Conservation (phyloP, 2,329 filamentous ascomycete genomes). For the Arthrobotrys iridis region DNA sequence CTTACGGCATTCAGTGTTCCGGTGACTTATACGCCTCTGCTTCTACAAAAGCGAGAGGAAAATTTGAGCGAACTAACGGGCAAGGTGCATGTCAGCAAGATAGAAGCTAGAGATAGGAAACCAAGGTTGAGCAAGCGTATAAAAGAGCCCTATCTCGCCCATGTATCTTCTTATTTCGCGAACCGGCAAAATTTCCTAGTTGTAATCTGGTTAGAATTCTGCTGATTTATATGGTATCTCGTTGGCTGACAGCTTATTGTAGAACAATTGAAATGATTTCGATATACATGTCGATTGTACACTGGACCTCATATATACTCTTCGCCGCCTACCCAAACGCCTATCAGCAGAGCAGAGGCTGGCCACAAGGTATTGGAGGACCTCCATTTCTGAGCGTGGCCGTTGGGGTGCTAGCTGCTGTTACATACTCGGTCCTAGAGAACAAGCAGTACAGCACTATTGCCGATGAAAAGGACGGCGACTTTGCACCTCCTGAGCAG, state of each 20-base stretch:
- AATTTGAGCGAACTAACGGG: slow-evolving; percentile 67
- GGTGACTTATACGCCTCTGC: slow-evolving; percentile 70
- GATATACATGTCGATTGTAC: slow-evolving; percentile 73
- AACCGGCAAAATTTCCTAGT: too few relatives aligned
- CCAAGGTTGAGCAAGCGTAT: slow-evolving; percentile 66
- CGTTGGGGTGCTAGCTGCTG: slow-evolving; percentile 72
- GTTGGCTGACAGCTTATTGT: neutral
- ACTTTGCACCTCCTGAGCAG: slow-evolving; percentile 73
- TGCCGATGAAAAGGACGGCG: slow-evolving; percentile 64
- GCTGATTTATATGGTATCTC: too few relatives aligned
- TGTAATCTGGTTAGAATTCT: too few relatives aligned
- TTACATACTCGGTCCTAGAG: slow-evolving; percentile 68
- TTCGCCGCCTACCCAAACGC: slow-evolving; percentile 74
- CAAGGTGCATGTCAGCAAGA: slow-evolving; percentile 68
- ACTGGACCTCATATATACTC: slow-evolving; percentile 69
- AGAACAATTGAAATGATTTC: slow-evolving; percentile 68
- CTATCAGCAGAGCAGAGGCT: slow-evolving; percentile 70
- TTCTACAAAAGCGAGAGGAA: slow-evolving; percentile 67
- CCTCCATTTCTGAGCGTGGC: slow-evolving; percentile 75
- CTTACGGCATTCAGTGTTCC: slow-evolving; percentile 66
- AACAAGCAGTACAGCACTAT: slow-evolving; percentile 67
- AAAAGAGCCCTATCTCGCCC: slow-evolving; percentile 71
- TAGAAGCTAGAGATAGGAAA: slow-evolving; percentile 64
- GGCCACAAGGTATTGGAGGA: slow-evolving; percentile 70
- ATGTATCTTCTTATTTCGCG: slow-evolving; percentile 74